Conservation (phyloP, 2,329 filamentous ascomycete genomes). For the Byssochlamys sp. region DNA sequence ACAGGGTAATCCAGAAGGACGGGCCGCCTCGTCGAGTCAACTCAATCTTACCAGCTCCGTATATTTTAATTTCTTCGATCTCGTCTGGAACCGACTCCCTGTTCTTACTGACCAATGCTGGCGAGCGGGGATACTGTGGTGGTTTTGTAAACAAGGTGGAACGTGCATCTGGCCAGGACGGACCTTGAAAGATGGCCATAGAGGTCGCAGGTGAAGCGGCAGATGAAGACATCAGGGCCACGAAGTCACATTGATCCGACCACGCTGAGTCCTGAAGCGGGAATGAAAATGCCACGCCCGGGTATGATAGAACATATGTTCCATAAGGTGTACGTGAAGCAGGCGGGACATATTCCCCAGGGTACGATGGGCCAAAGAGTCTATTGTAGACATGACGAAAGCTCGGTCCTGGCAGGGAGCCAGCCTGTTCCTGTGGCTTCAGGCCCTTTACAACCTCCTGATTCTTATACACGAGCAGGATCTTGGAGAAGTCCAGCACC, state of each 20-base stretch:
- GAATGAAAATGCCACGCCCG: slow-evolving; percentile 88
- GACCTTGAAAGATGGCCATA: slow-evolving; percentile 83
- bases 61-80: slow-evolving; percentile 67
- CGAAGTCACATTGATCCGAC: slow-evolving; percentile 66
- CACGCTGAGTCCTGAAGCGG: slow-evolving; percentile 65
- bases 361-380: slow-evolving; percentile 86
- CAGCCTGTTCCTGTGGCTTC: slow-evolving; percentile 24
- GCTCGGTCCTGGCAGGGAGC: slow-evolving; percentile 52
- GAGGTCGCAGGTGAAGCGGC: slow-evolving; percentile 67
- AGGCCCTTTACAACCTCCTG: slow-evolving; percentile 61
- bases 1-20: slow-evolving; percentile 63
- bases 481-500: slow-evolving; percentile 79
- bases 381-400: slow-evolving; percentile 88
- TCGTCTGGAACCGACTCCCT: slow-evolving; percentile 81
- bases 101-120: slow-evolving; percentile 57
- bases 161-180: slow-evolving; percentile 80
- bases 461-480: slow-evolving; percentile 69
- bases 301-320: slow-evolving; percentile 85
- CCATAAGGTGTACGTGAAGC: slow-evolving; percentile 48
- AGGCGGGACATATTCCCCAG: slow-evolving; percentile 77
- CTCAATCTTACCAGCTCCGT: slow-evolving; percentile 70
- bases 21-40: slow-evolving; percentile 60
- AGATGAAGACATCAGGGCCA: slow-evolving; percentile 71
- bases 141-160: slow-evolving; percentile 64
- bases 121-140: slow-evolving; percentile 64